phyloP scores from a whole-genome alignment of 2,329 filamentous ascomycete genomes.

The Exophiala aquamarina region DNA sequence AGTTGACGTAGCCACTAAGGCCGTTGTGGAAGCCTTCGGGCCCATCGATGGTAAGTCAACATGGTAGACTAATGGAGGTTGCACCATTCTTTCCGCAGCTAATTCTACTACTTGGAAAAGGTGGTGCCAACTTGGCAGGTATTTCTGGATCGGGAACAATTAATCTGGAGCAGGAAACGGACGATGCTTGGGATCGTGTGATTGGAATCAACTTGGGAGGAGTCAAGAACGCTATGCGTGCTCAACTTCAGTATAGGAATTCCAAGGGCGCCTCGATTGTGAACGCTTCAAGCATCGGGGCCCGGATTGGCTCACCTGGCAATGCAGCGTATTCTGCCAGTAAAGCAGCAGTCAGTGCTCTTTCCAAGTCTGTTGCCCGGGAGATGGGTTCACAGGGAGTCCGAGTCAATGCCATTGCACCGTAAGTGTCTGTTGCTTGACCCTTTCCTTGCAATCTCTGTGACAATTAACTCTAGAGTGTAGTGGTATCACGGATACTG shows the following conservation, averaged over 20 bases:
- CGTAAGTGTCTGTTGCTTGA: conserved; percentile 20
- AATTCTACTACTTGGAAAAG: not conserved
- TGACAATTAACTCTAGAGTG: not conserved
- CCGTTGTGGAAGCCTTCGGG: conserved; percentile 7
- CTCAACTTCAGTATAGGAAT: conserved; percentile 42
- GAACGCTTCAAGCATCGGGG: conserved; percentile 43
- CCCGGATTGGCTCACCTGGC: conserved; percentile 46
- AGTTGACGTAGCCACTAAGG: conserved; percentile 5
- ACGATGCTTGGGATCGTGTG: conserved; percentile 36
- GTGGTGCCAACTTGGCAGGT: conserved; percentile 8
- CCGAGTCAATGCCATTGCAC: conserved; percentile 36
- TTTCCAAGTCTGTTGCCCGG: conserved; percentile 40
- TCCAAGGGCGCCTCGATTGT: conserved; percentile 38
- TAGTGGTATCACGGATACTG: conserved; percentile 8
- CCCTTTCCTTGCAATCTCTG: not conserved
- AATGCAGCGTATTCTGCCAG: conserved; percentile 64
- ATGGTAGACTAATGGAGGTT: not conserved
- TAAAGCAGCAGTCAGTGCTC: conserved; percentile 60
- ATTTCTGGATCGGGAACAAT: conserved; percentile 19
- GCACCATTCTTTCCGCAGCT: not conserved
- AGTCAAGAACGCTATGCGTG: conserved; percentile 39
- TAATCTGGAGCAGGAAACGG: conserved; percentile 10
- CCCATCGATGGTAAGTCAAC: conserved; percentile 9
- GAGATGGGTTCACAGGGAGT: conserved; percentile 35
- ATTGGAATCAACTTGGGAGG: conserved; percentile 41